Conservation (phyloP, 2,329 filamentous ascomycete species). For the Aspergillus melleus region DNA sequence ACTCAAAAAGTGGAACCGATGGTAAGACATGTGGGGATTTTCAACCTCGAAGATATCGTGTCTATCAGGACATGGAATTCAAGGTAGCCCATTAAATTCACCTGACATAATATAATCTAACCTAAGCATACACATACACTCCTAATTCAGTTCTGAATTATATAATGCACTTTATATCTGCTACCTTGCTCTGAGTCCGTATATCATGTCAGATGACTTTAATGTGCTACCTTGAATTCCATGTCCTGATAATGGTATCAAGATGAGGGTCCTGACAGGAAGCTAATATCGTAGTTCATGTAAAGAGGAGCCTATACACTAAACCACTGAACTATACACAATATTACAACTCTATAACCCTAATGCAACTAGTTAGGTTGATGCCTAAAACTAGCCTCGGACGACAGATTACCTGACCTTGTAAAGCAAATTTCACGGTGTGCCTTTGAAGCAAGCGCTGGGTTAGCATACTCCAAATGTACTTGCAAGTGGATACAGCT, state of each 20-base stretch:
- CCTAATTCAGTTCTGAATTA: too few relatives aligned
- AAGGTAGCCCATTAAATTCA: too few relatives aligned
- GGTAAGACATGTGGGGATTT: background rate
- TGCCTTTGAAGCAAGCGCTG: background rate
- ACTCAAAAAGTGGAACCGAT: too few relatives aligned
- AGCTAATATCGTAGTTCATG: background rate
- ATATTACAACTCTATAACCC: background rate
- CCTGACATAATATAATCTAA: too few relatives aligned
- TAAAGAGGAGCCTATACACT: background rate
- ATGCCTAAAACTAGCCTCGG: background rate
- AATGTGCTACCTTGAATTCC: too few relatives aligned
- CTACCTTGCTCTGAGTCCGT: too few relatives aligned
- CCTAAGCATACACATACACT: too few relatives aligned
- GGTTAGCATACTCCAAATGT: background rate
- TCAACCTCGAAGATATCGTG: too few relatives aligned
- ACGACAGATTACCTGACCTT: background rate
- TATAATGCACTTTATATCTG: too few relatives aligned
- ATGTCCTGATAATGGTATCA: background rate
- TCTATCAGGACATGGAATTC: too few relatives aligned
- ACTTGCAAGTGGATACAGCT: background rate
- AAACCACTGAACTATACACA: background rate
- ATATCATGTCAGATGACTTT: too few relatives aligned
- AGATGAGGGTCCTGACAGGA: background rate
- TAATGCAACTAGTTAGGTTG: background rate
- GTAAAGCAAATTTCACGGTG: background rate